These are phyloP conservation scores for Ceratocystis huliohia DNA, from an alignment of 2,329 filamentous ascomycete genomes.

Conservation along the genomic window DNA sequence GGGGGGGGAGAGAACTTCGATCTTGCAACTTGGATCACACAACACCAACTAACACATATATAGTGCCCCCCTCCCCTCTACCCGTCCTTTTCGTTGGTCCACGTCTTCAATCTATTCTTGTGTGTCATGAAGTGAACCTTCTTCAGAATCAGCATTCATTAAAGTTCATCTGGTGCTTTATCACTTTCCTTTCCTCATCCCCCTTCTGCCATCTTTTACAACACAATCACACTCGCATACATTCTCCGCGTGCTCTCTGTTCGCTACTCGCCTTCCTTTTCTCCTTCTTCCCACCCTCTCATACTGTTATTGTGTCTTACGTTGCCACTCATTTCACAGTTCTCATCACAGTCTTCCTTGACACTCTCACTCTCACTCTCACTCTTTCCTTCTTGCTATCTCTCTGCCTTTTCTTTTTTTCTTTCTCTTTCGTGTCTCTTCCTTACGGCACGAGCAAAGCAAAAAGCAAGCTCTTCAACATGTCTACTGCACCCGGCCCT, in stretches of 20 bases:
- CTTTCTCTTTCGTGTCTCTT: not conserved
- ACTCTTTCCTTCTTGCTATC: no score
- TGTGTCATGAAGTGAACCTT: not conserved
- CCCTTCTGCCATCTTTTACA: not conserved
- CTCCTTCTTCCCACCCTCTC: not conserved
- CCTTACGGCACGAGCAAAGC: not conserved
- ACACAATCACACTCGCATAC: not conserved
- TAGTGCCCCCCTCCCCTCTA: not conserved
- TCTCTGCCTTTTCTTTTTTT: not conserved
- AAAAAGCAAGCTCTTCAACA: not conserved
- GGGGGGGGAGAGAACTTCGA: no score
- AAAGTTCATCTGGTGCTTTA: not conserved
- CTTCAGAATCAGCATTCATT: not conserved
- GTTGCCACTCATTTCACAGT: not conserved
- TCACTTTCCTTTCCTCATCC: not conserved
- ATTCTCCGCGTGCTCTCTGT: not conserved
- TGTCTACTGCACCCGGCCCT: slow-evolving; percentile 10
- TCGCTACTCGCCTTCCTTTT: not conserved
- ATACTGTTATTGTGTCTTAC: not conserved
- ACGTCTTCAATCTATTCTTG: not conserved
- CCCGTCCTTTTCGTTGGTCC: not conserved
- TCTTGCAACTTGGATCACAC: not conserved
- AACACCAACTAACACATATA: not conserved
- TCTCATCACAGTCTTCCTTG: no score
- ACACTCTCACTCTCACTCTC: no score